These are phyloP conservation scores for Euphorbia celastroides DNA, from an alignment of 441 rosid genomes.

Conservation along the genomic window DNA sequence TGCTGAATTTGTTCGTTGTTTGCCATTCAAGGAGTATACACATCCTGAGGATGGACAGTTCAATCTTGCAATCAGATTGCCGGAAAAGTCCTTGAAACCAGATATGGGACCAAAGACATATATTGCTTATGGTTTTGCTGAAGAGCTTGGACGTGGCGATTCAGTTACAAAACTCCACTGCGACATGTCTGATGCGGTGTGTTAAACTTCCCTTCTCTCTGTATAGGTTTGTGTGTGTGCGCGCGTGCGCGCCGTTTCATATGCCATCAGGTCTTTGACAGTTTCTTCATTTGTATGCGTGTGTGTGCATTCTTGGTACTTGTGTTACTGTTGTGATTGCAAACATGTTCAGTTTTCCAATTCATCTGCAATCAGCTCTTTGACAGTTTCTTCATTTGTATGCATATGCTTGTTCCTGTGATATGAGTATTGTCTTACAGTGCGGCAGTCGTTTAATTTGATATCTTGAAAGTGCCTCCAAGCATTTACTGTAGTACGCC, in stretches of 20 bases:
- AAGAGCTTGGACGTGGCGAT: slow-evolving; percentile 92
- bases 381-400: background rate
- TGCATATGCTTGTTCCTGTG: background rate
- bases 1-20: slow-evolving; percentile 56
- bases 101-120: slow-evolving; percentile 96
- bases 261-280: too few relatives aligned
- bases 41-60: slow-evolving; percentile 58
- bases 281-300: too few relatives aligned
- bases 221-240: background rate
- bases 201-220: slow-evolving; percentile 11
- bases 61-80: slow-evolving; percentile 65
- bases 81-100: slow-evolving; percentile 49
- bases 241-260: too few relatives aligned
- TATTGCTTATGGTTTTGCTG: slow-evolving; percentile 66
- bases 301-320: too few relatives aligned
- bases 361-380: background rate
- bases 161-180: slow-evolving; percentile 93
- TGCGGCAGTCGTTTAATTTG: background rate
- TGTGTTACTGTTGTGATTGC: too few relatives aligned
- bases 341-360: background rate
- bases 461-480: background rate
- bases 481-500: background rate
- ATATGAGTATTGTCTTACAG: background rate
- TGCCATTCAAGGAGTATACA: slow-evolving; percentile 84
- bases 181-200: slow-evolving; percentile 96